Percentiles rank a stretch among this genome's conserved stretches.
phyloP scores from a whole-genome alignment of 2,329 filamentous ascomycete species.

The Colletotrichum tamarilloi region DNA sequence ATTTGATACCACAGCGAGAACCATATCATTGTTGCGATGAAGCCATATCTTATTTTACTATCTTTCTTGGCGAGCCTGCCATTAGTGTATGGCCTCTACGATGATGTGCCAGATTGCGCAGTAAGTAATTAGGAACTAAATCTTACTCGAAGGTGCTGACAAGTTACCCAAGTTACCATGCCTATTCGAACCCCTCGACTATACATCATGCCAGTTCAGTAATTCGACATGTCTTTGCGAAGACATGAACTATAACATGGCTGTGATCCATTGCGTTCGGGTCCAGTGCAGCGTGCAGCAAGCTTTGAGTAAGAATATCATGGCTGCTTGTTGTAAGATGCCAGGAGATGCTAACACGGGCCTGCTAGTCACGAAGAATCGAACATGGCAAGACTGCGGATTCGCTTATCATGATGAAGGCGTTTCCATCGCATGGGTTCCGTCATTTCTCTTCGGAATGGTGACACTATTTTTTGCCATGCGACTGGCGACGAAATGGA shows the following conservation, averaged over 20 bases:
- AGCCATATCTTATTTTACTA: slow-evolving; percentile 1
- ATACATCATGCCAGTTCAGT: slow-evolving; percentile 12
- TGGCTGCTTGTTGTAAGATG: not conserved
- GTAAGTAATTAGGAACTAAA: not conserved
- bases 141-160: too few relatives aligned
- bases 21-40: slow-evolving; percentile 1
- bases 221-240: slow-evolving; percentile 25
- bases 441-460: not conserved
- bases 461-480: slow-evolving; percentile 2
- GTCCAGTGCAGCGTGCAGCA: slow-evolving; percentile 28
- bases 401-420: slow-evolving; percentile 20
- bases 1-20: not conserved
- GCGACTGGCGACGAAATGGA: slow-evolving; percentile 9
- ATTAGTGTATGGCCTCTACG: slow-evolving; percentile 22
- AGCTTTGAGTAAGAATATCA: not conserved
- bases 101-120: slow-evolving; percentile 25
- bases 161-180: slow-evolving; percentile 6
- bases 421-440: not conserved
- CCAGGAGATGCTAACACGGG: not conserved
- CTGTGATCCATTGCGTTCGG: slow-evolving; percentile 26
- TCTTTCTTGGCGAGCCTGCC: slow-evolving; percentile 7
- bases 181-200: slow-evolving; percentile 22
- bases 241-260: slow-evolving; percentile 31
- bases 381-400: slow-evolving; percentile 20
- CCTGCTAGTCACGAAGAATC: slow-evolving; percentile 19